Percentiles rank a stretch among this genome's conserved stretches.
phyloP scores from a whole-genome alignment of 2,329 filamentous ascomycete species.

The Pseudogymnoascus sp. region DNA sequence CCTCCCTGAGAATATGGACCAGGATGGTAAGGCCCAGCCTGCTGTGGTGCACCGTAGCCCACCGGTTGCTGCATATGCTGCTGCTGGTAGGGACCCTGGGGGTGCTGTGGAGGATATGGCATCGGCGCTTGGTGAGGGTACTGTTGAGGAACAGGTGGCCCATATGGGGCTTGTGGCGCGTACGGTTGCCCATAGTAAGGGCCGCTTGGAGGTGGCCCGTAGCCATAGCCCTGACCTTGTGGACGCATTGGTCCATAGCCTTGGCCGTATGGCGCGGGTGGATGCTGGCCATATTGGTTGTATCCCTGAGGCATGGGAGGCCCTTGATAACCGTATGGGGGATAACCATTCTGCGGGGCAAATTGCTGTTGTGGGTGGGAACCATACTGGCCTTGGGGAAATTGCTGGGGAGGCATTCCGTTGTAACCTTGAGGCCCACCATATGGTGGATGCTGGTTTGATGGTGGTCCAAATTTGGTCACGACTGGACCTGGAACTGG shows the following conservation, averaged over 20 bases:
- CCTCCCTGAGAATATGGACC: slow-evolving; percentile 8
- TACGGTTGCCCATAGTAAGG: slow-evolving; percentile 15
- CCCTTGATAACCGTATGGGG: background rate
- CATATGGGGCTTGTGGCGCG: slow-evolving; percentile 13
- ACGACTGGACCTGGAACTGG: slow-evolving; percentile 13
- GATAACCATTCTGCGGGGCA: slow-evolving; percentile 13
- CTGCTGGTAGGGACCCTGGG: slow-evolving; percentile 14
- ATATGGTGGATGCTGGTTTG: slow-evolving; percentile 8
- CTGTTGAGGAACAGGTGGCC: slow-evolving; percentile 17
- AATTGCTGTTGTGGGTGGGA: slow-evolving; percentile 23
- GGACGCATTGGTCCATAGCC: background rate
- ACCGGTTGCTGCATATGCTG: slow-evolving; percentile 10
- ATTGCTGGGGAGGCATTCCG: background rate
- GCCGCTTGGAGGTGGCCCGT: background rate
- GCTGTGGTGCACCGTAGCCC: slow-evolving; percentile 14
- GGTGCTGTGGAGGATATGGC: slow-evolving; percentile 18
- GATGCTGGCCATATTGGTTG: background rate
- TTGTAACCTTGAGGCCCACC: background rate
- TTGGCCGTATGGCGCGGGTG: background rate
- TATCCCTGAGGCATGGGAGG: background rate
- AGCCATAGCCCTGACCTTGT: background rate
- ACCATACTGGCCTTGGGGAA: slow-evolving; percentile 12
- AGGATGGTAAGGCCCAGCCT: background rate
- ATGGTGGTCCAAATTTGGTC: slow-evolving; percentile 15
- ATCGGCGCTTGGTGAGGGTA: slow-evolving; percentile 13